Base-by-base conservation (phyloP, 2,329 filamentous ascomycete species). In the Arthrobotrys entomopaga region DNA sequence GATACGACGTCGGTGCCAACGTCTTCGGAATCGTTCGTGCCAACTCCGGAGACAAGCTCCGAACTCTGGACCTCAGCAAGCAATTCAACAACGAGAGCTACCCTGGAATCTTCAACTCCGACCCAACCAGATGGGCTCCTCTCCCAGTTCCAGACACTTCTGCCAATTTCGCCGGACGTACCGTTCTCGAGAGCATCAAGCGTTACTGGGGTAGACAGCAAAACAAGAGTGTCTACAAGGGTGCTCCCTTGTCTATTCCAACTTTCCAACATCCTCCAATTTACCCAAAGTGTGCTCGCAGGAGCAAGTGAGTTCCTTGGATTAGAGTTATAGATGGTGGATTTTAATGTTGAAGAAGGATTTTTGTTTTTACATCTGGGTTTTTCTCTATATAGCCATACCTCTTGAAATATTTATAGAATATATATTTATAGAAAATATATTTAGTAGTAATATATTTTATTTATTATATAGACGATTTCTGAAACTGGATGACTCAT, bases 1-100 rank as follows among this genome's bases (percentile, higher is more conserved):
- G 90, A 71, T 91, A 86, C 84, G 90, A 92, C 78, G 88, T 89
- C 15, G 88, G 88, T 58, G 89, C 89, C 79, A 91, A 91, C 79
- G 86, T 91, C n/a, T 89, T 87, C 80, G 78, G 84, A 26, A 67
- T 87, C 20, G 88, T 91, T 1, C 88, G 87, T 13, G 81, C 85
- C 5, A 83, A 85, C 81, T 90, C 88, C 0, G 86, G 87, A 61
- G 88, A 90, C 79, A 75, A 82, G 77, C 81, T 82, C 76, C 78
- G 77, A 60, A 61, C 79, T 16, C 76, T 79, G 1, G 58, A 79
- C 2, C 80, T 87, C 6, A 79, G 82, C 24, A 78, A 80, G 53
- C 60, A 84, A 75, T 86, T 82, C 80, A 83, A 85, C 76, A 88
- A 88, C 79, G 78, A 78, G 57, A 87, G 85, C 6, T 87, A 87